phyloP scores from a whole-genome alignment of 1,284 basidiomycete genomes.

The Wolfiporia cocos region DNA sequence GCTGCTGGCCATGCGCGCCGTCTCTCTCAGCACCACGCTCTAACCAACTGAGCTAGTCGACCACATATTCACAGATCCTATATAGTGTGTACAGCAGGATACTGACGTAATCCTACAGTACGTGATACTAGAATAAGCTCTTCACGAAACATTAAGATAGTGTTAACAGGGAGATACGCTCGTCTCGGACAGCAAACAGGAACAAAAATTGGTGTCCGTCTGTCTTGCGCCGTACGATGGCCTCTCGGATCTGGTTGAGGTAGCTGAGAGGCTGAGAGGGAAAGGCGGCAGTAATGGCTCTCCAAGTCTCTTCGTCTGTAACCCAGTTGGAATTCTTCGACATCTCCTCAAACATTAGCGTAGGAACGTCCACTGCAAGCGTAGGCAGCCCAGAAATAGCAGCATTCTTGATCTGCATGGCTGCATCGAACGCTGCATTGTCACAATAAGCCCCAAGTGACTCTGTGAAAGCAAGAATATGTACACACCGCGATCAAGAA shows the following conservation, averaged over 20 bases:
- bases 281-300: slow-evolving; percentile 46
- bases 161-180: slow-evolving; percentile 57
- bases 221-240: slow-evolving; percentile 48
- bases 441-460: slow-evolving; percentile 2
- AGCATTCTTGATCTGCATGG: slow-evolving; percentile 46
- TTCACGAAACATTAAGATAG: too few species aligned
- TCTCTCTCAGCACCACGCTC: too few species aligned
- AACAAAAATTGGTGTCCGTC: slow-evolving; percentile 62
- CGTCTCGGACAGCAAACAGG: slow-evolving; percentile 65
- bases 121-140: too few species aligned
- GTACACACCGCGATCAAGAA: slow-evolving; percentile 56
- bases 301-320: slow-evolving; percentile 70
- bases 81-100: too few species aligned
- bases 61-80: too few species aligned
- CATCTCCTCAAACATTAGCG: slow-evolving; percentile 56
- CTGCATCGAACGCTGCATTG: slow-evolving; percentile 50
- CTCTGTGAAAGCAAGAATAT: not conserved
- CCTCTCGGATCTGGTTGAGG: slow-evolving; percentile 60
- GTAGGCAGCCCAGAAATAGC: slow-evolving; percentile 51
- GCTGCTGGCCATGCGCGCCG: too few species aligned
- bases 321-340: slow-evolving; percentile 55
- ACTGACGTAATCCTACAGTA: too few species aligned
- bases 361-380: slow-evolving; percentile 65
- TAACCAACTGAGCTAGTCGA: too few species aligned
- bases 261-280: slow-evolving; percentile 52